Percentiles rank a stretch among this genome's conserved stretches.
Evolutionary conservation across 2,329 filamentous ascomycete genomes (phyloP).

Genomic region (Aspergillus sp.): DNA sequence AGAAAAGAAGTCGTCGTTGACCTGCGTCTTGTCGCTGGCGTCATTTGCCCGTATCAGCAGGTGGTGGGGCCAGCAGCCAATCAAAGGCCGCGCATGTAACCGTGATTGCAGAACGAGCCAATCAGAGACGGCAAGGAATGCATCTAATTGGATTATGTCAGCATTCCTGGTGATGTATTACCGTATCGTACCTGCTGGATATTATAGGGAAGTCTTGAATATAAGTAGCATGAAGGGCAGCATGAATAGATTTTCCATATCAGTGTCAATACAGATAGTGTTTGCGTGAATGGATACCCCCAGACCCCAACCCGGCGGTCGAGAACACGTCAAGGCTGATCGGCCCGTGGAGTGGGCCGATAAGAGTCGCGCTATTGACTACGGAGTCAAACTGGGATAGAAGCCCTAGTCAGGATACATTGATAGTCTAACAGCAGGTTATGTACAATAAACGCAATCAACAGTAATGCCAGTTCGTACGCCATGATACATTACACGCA

Average conservation of each 20-base stretch:
- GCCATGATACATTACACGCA: neutral
- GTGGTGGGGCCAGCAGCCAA: constrained; percentile 7
- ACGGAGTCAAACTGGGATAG: no score
- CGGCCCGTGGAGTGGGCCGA: neutral
- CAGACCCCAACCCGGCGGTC: neutral
- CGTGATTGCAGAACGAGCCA: constrained; percentile 1
- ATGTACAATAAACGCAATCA: neutral
- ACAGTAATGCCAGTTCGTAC: neutral
- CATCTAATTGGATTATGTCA: neutral
- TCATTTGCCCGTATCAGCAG: constrained; percentile 19
- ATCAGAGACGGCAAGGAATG: constrained; percentile 1
- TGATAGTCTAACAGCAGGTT: neutral
- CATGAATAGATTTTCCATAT: neutral
- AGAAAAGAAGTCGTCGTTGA: no score
- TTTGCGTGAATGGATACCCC: neutral
- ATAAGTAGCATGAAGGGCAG: no score
- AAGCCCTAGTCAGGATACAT: neutral
- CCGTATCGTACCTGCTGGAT: neutral
- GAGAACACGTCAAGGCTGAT: neutral
- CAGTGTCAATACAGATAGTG: neutral
- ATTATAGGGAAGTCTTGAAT: no score
- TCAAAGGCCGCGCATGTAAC: constrained; percentile 13
- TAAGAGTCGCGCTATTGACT: neutral
- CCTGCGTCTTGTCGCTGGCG: constrained; percentile 11
- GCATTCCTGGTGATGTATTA: neutral